These are phyloP conservation scores for Omphalea diandra DNA, from an alignment of 441 rosid genomes.

Conservation along the genomic window DNA sequence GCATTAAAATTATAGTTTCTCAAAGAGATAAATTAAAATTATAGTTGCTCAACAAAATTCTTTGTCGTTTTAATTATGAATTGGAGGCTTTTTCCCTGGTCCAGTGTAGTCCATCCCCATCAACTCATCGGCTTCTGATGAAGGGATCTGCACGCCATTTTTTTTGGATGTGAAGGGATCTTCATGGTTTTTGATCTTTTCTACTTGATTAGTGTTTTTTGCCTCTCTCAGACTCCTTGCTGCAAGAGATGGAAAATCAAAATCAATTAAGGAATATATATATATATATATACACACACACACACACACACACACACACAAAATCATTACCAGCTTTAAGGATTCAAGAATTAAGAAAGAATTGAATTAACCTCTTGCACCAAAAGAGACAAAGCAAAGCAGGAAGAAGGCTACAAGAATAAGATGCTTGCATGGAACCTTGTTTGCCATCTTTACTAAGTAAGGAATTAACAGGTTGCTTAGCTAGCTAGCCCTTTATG, in stretches of 20 bases:
- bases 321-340: no score
- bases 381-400: constrained; percentile 36
- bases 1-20: neutral
- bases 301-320: no score
- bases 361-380: constrained; percentile 45
- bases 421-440: constrained; percentile 36
- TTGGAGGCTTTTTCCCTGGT: constrained; percentile 63
- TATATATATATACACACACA: neutral
- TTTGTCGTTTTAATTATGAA: constrained; percentile 48
- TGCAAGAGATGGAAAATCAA: constrained; percentile 15
- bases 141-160: constrained; percentile 16
- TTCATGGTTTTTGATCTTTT: constrained; percentile 19
- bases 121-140: constrained; percentile 36
- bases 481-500: neutral
- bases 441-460: constrained; percentile 29
- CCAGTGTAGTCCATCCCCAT: constrained; percentile 53
- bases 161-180: constrained; percentile 18
- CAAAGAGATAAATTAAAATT: neutral
- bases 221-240: constrained; percentile 41
- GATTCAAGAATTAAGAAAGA: neutral
- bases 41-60: constrained; percentile 11
- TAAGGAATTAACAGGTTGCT: neutral
- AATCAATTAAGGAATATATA: neutral
- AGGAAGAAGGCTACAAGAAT: constrained; percentile 40
- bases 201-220: constrained; percentile 17